Conservation (phyloP, 2,329 filamentous ascomycete genomes). For the Fusarium domesticum region DNA sequence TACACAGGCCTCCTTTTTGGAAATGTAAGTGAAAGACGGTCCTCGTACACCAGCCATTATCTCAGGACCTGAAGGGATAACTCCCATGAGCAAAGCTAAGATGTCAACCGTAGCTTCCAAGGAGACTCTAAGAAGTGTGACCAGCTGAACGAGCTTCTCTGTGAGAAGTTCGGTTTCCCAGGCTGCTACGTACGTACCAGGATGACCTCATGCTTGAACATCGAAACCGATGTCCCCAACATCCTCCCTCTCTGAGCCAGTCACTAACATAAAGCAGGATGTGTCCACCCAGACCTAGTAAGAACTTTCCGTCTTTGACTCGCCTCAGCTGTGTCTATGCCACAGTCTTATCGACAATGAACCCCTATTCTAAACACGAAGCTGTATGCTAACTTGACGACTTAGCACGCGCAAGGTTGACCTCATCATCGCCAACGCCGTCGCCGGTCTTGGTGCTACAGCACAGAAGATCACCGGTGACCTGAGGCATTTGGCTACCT, state of each 20-base stretch:
- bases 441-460: conserved; percentile 75
- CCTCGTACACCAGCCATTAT: no score
- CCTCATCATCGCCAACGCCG: conserved; percentile 73
- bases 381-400: no score
- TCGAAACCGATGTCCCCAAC: no score
- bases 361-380: no score
- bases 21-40: no score
- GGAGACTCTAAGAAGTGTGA: conserved; percentile 50
- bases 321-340: no score
- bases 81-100: neutral
- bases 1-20: conserved; percentile 70
- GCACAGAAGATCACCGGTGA: conserved; percentile 68
- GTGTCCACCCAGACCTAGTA: conserved; percentile 60
- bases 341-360: no score
- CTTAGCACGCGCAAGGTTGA: conserved; percentile 73
- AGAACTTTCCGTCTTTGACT: neutral
- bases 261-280: no score
- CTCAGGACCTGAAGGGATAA: neutral
- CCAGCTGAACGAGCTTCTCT: conserved; percentile 53
- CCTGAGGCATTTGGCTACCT: conserved; percentile 68
- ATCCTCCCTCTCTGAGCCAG: no score
- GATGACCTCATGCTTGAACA: no score
- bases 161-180: conserved; percentile 53
- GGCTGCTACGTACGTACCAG: no score
- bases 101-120: conserved; percentile 39